Conservation (phyloP, 192 early-diverging fungal species). For the Cladochytrium replicatum region DNA sequence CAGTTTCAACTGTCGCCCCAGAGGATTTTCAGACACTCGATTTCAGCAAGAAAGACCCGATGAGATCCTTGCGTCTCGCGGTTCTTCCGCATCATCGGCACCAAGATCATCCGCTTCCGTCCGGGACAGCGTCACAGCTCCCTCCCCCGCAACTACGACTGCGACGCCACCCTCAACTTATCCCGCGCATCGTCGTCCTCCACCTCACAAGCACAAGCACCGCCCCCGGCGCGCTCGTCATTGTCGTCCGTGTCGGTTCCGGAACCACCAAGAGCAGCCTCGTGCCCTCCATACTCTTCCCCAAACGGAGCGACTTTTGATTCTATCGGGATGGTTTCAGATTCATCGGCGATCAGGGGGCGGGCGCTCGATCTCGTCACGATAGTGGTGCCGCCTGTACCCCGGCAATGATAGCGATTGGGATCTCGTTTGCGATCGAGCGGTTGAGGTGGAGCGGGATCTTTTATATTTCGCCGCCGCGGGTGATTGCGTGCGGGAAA, state of each 20-base stretch:
- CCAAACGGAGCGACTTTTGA: constrained; percentile 90
- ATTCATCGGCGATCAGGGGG: constrained; percentile 83
- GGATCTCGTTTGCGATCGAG: constrained; percentile 87
- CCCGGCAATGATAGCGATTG: constrained; percentile 96
- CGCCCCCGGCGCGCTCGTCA: constrained; percentile 54
- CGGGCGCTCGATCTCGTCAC: constrained; percentile 96
- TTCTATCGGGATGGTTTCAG: constrained; percentile 96
- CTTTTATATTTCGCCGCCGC: constrained; percentile 85
- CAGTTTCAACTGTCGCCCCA: constrained; percentile 62
- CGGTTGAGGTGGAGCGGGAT: constrained; percentile 72
- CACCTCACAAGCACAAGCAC: constrained; percentile 2
- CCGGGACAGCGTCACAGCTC: constrained; percentile 29
- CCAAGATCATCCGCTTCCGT: constrained; percentile 78
- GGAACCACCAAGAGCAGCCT: constrained; percentile 95
- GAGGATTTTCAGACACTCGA: constrained; percentile 52
- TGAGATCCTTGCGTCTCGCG: constrained; percentile 61
- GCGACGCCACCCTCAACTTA: constrained; percentile 28
- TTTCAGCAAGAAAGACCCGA: constrained; percentile 49
- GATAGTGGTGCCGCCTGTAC: constrained; percentile 89
- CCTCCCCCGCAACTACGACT: constrained; percentile 16
- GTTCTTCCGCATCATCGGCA: constrained; percentile 86
- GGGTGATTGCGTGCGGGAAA: constrained; percentile 93
- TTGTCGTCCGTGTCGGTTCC: constrained; percentile 88
- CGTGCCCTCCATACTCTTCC: constrained; percentile 91
- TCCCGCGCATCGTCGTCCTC: too few relatives aligned